Evolutionary conservation across 257 asterid genomes (phyloP).

Genomic region (Capsicum baccatum): DNA sequence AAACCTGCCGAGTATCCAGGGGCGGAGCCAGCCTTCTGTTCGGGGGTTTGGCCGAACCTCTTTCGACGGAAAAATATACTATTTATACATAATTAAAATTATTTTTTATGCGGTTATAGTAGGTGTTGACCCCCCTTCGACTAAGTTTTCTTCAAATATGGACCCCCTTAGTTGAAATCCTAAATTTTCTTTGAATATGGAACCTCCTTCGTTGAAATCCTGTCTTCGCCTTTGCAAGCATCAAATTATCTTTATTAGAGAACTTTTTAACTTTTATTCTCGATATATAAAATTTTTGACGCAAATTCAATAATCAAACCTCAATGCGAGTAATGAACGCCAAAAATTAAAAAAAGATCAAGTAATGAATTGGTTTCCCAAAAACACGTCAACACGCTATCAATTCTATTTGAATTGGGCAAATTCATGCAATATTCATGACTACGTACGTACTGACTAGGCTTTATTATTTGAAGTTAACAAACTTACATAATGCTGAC

Average conservation of each 20-base stretch:
- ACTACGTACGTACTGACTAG: constrained; percentile 23
- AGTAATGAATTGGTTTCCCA: background rate
- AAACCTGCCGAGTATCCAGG: fast-evolving
- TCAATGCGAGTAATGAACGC: background rate
- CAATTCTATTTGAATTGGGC: constrained; percentile 28
- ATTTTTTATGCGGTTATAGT: too few species aligned
- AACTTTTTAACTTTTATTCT: too few species aligned
- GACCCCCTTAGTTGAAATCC: too few species aligned
- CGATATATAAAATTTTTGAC: too few species aligned
- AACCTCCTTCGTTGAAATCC: too few species aligned
- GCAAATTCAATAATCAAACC: fast-evolving
- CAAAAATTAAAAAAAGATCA: background rate
- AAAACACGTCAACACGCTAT: background rate
- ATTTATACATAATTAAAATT: too few species aligned
- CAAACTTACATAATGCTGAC: constrained; percentile 33
- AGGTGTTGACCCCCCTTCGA: too few species aligned
- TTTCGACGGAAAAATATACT: too few species aligned
- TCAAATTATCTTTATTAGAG: fast-evolving
- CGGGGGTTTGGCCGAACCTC: too few species aligned
- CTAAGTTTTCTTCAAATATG: too few species aligned
- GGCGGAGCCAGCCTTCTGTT: too few species aligned
- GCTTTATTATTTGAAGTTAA: constrained; percentile 12
- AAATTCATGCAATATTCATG: constrained; percentile 45
- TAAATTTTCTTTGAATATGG: too few species aligned
- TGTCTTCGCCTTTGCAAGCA: fast-evolving